These are phyloP conservation scores for Fraxinus baroniana DNA, from an alignment of 305 asterid genomes.

Conservation along the genomic window DNA sequence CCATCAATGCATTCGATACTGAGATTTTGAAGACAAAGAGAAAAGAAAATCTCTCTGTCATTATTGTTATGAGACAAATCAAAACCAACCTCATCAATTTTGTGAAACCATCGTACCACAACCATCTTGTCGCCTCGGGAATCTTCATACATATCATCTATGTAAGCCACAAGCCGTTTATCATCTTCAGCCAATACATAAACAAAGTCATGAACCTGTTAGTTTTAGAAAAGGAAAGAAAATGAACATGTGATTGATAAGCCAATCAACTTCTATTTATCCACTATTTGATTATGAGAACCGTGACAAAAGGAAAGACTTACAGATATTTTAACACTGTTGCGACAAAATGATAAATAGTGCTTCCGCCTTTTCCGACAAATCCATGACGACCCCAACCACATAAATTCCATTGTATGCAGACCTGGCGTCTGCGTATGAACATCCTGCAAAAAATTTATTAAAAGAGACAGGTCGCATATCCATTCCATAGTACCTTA, in stretches of 20 bases:
- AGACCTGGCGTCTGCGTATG: slow-evolving; percentile 25
- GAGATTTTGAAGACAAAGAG: slow-evolving; percentile 92
- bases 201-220: slow-evolving; percentile 73
- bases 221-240: background rate
- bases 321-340: slow-evolving; percentile 67
- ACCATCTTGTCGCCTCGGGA: slow-evolving; percentile 75
- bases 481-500: background rate
- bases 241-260: slow-evolving; percentile 2
- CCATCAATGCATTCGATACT: slow-evolving; percentile 93
- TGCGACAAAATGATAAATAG: slow-evolving; percentile 61
- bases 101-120: slow-evolving; percentile 96
- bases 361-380: slow-evolving; percentile 64
- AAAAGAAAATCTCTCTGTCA: slow-evolving; percentile 93
- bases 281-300: background rate
- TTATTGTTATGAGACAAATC: slow-evolving; percentile 66
- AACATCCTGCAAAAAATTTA: slow-evolving; percentile 27
- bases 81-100: slow-evolving; percentile 91
- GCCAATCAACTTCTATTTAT: background rate
- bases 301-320: slow-evolving; percentile 20
- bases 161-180: slow-evolving; percentile 71
- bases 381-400: slow-evolving; percentile 74
- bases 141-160: slow-evolving; percentile 87
- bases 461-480: background rate
- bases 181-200: slow-evolving; percentile 76
- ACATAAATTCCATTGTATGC: slow-evolving; percentile 31